A percentile compares a stretch with the other conserved stretches of the same genome.
Evolutionary conservation across 2,329 filamentous ascomycete species (phyloP).

Genomic region (Hymenoscyphus repandus): DNA sequence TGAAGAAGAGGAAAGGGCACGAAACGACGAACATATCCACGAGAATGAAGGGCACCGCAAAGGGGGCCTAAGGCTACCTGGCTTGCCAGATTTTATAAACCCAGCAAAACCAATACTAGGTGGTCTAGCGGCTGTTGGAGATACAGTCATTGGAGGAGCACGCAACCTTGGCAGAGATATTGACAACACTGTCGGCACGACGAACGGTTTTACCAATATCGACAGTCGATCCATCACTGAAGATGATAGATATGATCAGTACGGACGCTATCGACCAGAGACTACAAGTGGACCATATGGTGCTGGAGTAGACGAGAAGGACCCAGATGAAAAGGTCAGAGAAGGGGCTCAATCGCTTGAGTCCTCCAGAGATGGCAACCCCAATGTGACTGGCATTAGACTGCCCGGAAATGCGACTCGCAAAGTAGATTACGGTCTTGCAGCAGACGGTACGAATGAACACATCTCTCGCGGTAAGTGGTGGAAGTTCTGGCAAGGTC

Average conservation of each 20-base stretch:
- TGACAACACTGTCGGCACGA: conserved; percentile 48
- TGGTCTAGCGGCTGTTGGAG: conserved; percentile 24
- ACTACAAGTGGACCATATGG: conserved; percentile 13
- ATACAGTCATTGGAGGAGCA: conserved; percentile 39
- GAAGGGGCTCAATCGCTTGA: conserved; percentile 8
- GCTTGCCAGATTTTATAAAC: neutral
- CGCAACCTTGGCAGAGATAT: conserved; percentile 45
- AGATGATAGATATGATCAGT: conserved; percentile 27
- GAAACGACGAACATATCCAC: conserved; percentile 10
- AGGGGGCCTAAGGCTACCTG: conserved; percentile 21
- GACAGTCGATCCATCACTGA: conserved; percentile 17
- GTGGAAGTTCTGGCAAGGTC: conserved; percentile 63
- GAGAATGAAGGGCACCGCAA: conserved; percentile 12
- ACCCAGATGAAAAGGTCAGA: conserved; percentile 15
- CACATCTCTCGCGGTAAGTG: conserved; percentile 33
- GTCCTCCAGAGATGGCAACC: conserved; percentile 8
- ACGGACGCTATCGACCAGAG: conserved; percentile 25
- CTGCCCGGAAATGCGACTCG: conserved; percentile 25
- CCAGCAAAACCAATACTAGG: conserved; percentile 10
- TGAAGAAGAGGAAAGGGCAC: conserved; percentile 30
- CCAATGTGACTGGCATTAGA: conserved; percentile 9
- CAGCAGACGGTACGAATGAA: conserved; percentile 18
- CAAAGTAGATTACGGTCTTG: conserved; percentile 13
- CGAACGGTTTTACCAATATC: conserved; percentile 36
- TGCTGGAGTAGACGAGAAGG: conserved; percentile 12